Conservation (phyloP, 345 rosid genomes). For the Carallia brachiata region DNA sequence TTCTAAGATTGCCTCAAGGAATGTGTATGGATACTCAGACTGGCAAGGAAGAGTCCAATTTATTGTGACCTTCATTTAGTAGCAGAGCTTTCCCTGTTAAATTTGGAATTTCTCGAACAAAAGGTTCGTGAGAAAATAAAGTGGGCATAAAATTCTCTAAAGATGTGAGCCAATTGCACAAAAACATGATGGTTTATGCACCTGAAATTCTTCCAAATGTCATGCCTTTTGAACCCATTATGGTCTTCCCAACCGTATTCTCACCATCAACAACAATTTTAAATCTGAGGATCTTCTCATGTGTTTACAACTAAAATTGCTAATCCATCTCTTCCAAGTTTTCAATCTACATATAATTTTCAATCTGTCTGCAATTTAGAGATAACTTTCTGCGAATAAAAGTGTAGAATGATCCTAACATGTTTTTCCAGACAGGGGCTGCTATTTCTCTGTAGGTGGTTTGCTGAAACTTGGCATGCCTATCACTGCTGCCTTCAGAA, state of each 20-base stretch:
- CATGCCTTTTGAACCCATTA: not conserved
- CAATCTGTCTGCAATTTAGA: not conserved
- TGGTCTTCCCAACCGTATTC: not conserved
- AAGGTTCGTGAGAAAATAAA: no score
- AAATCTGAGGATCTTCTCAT: not conserved
- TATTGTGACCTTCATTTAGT: no score
- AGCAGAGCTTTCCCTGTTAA: no score
- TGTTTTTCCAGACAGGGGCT: conserved; percentile 55
- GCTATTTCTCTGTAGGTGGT: conserved; percentile 56
- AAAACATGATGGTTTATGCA: conserved; percentile 1
- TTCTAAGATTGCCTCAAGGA: no score
- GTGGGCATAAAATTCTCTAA: no score
- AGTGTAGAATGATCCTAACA: conserved; percentile 31
- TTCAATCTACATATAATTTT: no score
- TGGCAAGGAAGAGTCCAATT: no score
- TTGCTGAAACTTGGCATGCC: conserved; percentile 44
- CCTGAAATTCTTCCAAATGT: not conserved
- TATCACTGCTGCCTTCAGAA: conserved; percentile 23
- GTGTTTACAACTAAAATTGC: not conserved
- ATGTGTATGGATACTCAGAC: no score
- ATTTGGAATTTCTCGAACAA: no score
- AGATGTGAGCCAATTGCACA: not conserved
- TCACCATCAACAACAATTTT: not conserved
- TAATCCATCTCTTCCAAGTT: not conserved
- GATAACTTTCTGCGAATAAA: not conserved